These are phyloP conservation scores for Sutorius australiensis DNA, from an alignment of 768 basidiomycete genomes.

Conservation along the genomic window DNA sequence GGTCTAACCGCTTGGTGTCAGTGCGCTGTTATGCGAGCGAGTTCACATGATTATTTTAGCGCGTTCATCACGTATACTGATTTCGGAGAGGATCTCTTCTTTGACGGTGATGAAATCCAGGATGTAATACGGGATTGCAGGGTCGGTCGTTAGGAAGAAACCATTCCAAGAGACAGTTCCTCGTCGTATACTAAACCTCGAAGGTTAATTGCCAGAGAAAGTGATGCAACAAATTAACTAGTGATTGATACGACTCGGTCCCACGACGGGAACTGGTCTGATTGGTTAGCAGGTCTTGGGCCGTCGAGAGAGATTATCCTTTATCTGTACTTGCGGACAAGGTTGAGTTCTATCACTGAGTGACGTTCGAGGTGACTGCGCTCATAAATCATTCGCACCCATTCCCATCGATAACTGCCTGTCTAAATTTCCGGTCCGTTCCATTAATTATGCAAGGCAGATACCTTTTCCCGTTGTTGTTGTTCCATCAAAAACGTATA, in stretches of 20 bases:
- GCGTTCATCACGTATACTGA: not conserved
- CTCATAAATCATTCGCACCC: too few relatives aligned
- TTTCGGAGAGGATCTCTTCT: constrained; percentile 67
- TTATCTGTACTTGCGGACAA: constrained; percentile 1
- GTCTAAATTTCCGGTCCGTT: not conserved
- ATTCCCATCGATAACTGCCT: not conserved
- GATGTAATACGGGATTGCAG: constrained; percentile 57
- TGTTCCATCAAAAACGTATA: too few relatives aligned
- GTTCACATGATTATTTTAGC: not conserved
- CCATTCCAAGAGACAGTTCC: constrained; percentile 5
- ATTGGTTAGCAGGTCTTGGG: not conserved
- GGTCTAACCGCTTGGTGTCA: constrained; percentile 49
- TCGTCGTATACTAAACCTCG: constrained; percentile 10
- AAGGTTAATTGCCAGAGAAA: not conserved
- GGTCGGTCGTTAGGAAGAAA: constrained; percentile 24
- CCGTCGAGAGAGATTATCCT: not conserved
- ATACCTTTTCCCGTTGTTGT: too few relatives aligned
- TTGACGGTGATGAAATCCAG: constrained; percentile 72
- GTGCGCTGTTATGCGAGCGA: constrained; percentile 5
- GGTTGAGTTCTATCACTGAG: not conserved
- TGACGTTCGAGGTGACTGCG: not conserved
- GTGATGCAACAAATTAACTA: not conserved
- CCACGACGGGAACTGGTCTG: constrained; percentile 16
- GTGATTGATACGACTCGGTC: not conserved
- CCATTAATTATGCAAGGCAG: not conserved